Base-by-base conservation (phyloP, 768 basidiomycete genomes). In the Mrakia hoshinonis region DNA sequence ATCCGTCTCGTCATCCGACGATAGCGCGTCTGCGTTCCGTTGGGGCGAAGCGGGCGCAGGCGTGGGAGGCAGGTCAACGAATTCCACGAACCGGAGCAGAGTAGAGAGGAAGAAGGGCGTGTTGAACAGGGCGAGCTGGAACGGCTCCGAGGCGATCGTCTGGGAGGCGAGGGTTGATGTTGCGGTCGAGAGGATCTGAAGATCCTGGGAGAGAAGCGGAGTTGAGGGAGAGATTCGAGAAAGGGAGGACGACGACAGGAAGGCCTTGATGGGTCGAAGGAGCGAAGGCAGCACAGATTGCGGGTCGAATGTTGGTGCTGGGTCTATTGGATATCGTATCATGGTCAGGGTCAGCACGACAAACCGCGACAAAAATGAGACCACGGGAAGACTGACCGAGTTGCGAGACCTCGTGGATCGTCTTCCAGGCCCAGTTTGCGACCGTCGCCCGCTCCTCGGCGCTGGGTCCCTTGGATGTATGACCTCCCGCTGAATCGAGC, bases 31-130 rank as follows among this genome's bases (percentile, higher is more conserved):
- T 3, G 66, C 68, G 74, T 84, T 43, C 43, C 43, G 20, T 64
- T 58, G 26, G 12, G 64, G 31, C 31, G 46, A 48, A 18, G 31
- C 38, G 12, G 39, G 2, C 11, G 52, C 51, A 55, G 67, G 26
- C 11, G 54, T 54, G 4, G 84, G 81, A 2, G 87, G 85, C 75
- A 89, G 89, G 67, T 82, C 82, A 9, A 87, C 90, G 67, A 82
- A 80, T 72, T 91, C 90, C 68, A 92, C 85, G 77, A 92, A 92
- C 73, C 86, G 81, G 68, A 92, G 80, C 72, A 92, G 36, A 22
- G n/a, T 10, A 5, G 31, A 34, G 61, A 63, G n/a, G 51, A 36
- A 51, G 48, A n/a, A 29, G 20, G n/a, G 58, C 11, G 22, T 47
- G 38, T 24, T 51, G 49, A 29, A 63, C 15, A 70, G 49, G 7